These are phyloP conservation scores for Epichloe elymi DNA, from an alignment of 2,329 filamentous ascomycete genomes.

Conservation along the genomic window DNA sequence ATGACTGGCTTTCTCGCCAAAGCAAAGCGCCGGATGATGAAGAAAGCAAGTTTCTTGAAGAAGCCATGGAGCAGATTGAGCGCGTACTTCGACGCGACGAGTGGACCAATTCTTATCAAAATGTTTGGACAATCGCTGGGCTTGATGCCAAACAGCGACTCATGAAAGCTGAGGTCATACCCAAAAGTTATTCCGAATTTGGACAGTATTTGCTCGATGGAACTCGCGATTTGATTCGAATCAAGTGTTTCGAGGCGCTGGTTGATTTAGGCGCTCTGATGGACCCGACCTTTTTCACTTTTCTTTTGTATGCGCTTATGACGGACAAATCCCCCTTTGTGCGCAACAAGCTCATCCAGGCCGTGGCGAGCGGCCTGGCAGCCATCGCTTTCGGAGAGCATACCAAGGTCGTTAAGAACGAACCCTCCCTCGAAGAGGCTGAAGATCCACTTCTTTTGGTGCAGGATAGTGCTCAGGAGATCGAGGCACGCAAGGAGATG, in stretches of 20 bases:
- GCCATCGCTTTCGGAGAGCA: conserved; percentile 51
- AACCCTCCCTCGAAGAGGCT: conserved; percentile 22
- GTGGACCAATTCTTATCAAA: conserved; percentile 55
- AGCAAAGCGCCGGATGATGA: conserved; percentile 32
- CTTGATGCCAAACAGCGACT: conserved; percentile 47
- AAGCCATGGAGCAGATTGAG: conserved; percentile 50
- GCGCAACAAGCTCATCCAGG: conserved; percentile 44
- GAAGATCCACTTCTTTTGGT: conserved; percentile 26
- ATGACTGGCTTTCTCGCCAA: conserved; percentile 31
- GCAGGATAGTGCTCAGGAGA: conserved; percentile 31
- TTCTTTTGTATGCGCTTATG: conserved; percentile 44
- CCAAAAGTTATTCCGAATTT: conserved; percentile 40
- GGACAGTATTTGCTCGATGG: conserved; percentile 52
- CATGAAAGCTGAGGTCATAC: conserved; percentile 52
- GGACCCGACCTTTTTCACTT: conserved; percentile 39
- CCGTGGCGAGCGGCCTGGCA: conserved; percentile 46
- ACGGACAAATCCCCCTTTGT: conserved; percentile 50
- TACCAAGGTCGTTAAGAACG: conserved; percentile 29
- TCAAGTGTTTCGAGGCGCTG: conserved; percentile 52
- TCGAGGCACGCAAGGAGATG: conserved; percentile 47
- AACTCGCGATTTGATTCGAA: conserved; percentile 47
- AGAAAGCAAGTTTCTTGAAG: conserved; percentile 35
- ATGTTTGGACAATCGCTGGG: conserved; percentile 50
- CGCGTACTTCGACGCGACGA: conserved; percentile 55
- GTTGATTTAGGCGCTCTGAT: conserved; percentile 49